Conservation (phyloP, 495 filamentous ascomycete genomes). For the Xylaria castorea region DNA sequence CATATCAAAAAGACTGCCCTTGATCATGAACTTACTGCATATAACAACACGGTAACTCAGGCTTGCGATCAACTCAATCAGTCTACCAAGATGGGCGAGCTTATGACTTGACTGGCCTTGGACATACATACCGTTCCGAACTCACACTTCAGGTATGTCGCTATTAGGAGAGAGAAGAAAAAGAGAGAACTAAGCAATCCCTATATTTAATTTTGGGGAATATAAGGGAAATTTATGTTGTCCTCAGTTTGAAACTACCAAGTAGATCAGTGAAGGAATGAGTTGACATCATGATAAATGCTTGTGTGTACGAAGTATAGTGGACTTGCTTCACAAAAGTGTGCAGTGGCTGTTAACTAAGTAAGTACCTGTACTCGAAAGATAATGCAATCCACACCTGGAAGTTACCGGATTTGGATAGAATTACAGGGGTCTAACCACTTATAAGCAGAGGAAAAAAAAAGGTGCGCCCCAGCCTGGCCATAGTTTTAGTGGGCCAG, state of each 20-base stretch:
- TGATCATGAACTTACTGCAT: no score
- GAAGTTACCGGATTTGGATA: slow-evolving; percentile 4
- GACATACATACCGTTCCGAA: no score
- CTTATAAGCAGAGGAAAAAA: background rate
- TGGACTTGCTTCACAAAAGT: background rate
- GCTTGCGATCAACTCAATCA: background rate
- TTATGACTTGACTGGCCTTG: no score
- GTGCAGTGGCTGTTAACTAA: no score
- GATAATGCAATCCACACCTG: background rate
- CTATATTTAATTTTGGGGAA: background rate
- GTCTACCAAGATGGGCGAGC: no score
- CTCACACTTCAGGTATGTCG: no score
- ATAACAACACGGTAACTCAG: background rate
- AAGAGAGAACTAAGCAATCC: background rate
- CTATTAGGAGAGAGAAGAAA: background rate
- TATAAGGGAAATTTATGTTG: background rate
- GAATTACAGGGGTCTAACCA: slow-evolving; percentile 2
- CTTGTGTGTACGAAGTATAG: background rate
- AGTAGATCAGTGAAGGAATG: background rate
- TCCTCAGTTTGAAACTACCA: background rate
- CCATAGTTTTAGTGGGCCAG: background rate
- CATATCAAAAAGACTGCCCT: no score
- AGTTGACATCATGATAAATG: background rate
- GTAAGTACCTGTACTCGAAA: slow-evolving; percentile 25
- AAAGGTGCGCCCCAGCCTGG: background rate